Percentiles rank a stretch among this genome's conserved stretches.
Evolutionary conservation across 169 alveolate genomes (phyloP).

Genomic region (Cryptosporidium ubiquitum): DNA sequence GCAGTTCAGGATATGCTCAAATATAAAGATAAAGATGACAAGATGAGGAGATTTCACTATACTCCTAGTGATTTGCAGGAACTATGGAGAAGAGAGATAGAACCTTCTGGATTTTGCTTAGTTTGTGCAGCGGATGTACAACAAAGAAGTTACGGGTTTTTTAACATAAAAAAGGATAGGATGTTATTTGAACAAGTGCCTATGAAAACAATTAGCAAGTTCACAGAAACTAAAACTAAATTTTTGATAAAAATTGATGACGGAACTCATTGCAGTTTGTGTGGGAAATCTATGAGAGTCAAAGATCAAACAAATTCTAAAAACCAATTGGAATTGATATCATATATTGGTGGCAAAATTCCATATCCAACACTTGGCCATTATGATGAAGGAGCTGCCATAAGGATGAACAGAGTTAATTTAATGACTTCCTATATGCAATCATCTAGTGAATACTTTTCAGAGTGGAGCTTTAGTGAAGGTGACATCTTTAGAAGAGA

Average conservation of each 20-base stretch:
- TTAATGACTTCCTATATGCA: slow-evolving; percentile 54
- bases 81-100: slow-evolving; percentile 33
- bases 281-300: slow-evolving; percentile 56
- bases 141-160: slow-evolving; percentile 32
- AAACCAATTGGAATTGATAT: neutral
- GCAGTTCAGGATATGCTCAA: slow-evolving; percentile 65
- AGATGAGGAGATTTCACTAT: slow-evolving; percentile 46
- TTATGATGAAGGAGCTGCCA: slow-evolving; percentile 52
- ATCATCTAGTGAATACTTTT: slow-evolving; percentile 38
- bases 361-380: slow-evolving; percentile 63
- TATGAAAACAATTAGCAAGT: slow-evolving; percentile 12
- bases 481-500: slow-evolving; percentile 69
- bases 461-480: slow-evolving; percentile 56
- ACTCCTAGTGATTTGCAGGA: slow-evolving; percentile 20
- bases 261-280: slow-evolving; percentile 60
- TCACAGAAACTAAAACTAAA: slow-evolving; percentile 36
- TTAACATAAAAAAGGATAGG: neutral
- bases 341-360: slow-evolving; percentile 50
- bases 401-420: slow-evolving; percentile 54
- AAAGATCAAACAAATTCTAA: neutral
- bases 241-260: slow-evolving; percentile 19
- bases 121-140: slow-evolving; percentile 44
- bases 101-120: slow-evolving; percentile 63
- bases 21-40: slow-evolving; percentile 34
- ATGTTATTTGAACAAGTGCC: neutral